Evolutionary conservation across 805 yeast species (phyloP).

Genomic region (Wickerhamomyces canadensis): DNA sequence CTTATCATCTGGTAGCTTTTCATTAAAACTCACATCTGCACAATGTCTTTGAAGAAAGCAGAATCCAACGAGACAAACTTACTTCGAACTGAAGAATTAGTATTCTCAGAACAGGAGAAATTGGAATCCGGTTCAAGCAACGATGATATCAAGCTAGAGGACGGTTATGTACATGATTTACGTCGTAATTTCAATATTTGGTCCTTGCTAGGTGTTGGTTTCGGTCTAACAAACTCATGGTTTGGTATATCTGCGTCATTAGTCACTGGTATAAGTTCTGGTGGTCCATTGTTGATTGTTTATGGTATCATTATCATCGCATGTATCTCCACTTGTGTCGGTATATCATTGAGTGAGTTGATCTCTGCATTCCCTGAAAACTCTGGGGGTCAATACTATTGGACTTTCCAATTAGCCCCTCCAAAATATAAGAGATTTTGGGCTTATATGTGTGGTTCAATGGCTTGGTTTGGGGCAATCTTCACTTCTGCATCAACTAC

Average conservation of each 20-base stretch:
- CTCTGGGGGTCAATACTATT: conserved; percentile 53
- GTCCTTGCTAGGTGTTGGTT: conserved; percentile 50
- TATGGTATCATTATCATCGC: conserved; percentile 50
- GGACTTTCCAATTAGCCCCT: conserved; percentile 50
- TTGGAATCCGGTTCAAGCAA: not conserved
- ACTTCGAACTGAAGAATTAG: too few relatives aligned
- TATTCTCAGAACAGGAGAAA: not conserved
- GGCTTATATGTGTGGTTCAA: conserved; percentile 50
- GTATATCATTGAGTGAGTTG: conserved; percentile 44
- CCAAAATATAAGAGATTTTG: conserved; percentile 27
- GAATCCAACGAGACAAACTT: too few relatives aligned
- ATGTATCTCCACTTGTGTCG: conserved; percentile 40
- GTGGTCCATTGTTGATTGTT: conserved; percentile 52
- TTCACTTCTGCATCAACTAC: conserved; percentile 57
- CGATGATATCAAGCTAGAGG: not conserved
- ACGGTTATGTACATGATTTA: conserved; percentile 15
- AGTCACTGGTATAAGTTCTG: conserved; percentile 46
- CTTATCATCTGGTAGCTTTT: too few relatives aligned
- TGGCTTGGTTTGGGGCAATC: conserved; percentile 56
- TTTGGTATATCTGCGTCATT: conserved; percentile 52
- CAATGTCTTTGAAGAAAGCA: too few relatives aligned
- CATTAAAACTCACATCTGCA: too few relatives aligned
- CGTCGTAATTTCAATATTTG: conserved; percentile 31
- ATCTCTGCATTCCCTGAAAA: conserved; percentile 43
- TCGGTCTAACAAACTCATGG: conserved; percentile 57